Base-by-base conservation (phyloP, 2,329 filamentous ascomycete species). In the Phialophora verrucosa region DNA sequence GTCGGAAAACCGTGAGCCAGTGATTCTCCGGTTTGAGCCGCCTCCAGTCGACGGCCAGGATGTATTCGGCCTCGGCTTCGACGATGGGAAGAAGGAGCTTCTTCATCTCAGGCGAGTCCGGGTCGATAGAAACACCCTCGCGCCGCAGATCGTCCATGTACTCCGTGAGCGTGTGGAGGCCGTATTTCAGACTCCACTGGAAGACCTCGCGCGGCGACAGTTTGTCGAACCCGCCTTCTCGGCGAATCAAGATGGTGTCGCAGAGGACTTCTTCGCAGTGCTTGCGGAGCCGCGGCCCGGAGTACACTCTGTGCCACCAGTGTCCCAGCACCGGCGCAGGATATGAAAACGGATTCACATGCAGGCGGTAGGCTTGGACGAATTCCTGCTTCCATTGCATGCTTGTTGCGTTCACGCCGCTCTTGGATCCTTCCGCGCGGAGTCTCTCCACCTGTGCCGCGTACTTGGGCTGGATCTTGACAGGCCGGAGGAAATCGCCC, bases 401-500 rank as follows among this genome's bases (percentile, higher is more conserved):
- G 60, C 20, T 53, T 17, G 44, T 2, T 49, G 25, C 14, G 17
- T 17, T 31, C 10, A 7, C 10, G 4, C 55, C 35, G 6, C 38
- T 10, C n/a, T 59, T 4, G 23, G 17, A 14, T 14, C 0, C 12
- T 27, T 59, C 20, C 6, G 20, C 35, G n/a, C 12, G 35, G 10
- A 64, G 54, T 27, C 35, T 53, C 6, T 66, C 54, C 25, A 54
- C 32, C 7, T 31, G 53, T 31, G 59, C 56, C 23, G 12, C 20
- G 27, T 49, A 47, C 35, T 47, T 44, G 11, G 56, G 44, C 47
- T 47, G 54, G 20, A 55, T 63, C 23, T 47, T 47, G 23, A 61
- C 32, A 12, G 57, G 67, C 11, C 73, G 66, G 35, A 62, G 35
- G 31, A 67, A 51, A 31, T 87, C 84, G 42, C 78, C 77, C n/a